Base-by-base conservation (phyloP, 1,139 yeast genomes). In the Candida tropicalis region DNA sequence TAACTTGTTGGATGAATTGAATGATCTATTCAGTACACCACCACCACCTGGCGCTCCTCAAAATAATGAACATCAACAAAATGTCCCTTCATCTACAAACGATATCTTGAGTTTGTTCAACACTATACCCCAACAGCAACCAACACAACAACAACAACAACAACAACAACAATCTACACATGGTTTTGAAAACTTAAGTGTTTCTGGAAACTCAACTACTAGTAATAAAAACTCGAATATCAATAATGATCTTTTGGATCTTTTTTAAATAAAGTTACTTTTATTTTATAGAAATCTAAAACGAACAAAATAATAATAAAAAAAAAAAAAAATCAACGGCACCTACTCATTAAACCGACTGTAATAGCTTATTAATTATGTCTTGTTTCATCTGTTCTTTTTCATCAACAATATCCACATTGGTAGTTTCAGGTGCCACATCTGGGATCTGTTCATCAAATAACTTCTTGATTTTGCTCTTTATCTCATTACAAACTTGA, bases 1-100 rank as follows among this genome's bases (percentile, higher is more conserved):
- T 13, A 57, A 71, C 46, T 71, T 80, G 20, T 67, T 85, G 48
- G 85, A 80, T 52, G 93, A 85, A 55, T 71, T 86, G 57, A 84
- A 82, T 54, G 91, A 84, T 57, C 68, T 86, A 44, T 86, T 85
- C 54, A 68, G 70, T 2, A 66, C 74, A 2, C 68, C 70, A 44
- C 47, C 50, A 15, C 49, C 43, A 40, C 40, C 46, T 7, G 13
- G 35, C 10, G 24, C 35, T 4, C 29, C 29, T 25, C 27, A 25
- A 27, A 46, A 22, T 36, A 41, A 22, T 17, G 28, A 7, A 5
- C 33, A 18, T 8, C 49, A 22, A 35, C 45, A 17, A 32, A n/a
- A 32, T n/a, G 26, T 25, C 2, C 31, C 29, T 27, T 34, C 54
- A 18, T 52, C 66, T 22, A 66, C 70, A 27, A 63, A 65, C 47